These are phyloP conservation scores for Rhynchospora tenuis DNA, from an alignment of 176 grass and related monocot genomes.

Conservation along the genomic window DNA sequence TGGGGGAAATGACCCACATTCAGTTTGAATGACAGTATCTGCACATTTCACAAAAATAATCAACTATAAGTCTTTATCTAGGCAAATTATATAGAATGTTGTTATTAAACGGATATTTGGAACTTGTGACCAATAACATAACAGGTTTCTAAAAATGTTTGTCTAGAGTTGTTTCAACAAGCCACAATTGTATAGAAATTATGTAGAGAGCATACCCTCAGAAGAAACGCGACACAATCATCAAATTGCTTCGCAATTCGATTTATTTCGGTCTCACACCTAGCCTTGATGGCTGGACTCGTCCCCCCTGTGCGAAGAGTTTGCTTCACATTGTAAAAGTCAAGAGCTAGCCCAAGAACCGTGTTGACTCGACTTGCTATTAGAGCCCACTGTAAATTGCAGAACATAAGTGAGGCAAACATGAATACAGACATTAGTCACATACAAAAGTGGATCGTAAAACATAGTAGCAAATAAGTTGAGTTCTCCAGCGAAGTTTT, in stretches of 20 bases:
- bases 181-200: neutral
- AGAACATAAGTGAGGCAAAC: neutral
- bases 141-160: neutral
- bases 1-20: constrained; percentile 93
- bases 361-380: constrained; percentile 87
- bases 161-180: neutral
- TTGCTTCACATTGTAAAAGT: constrained; percentile 78
- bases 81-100: neutral
- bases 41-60: constrained; percentile 20
- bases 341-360: constrained; percentile 83
- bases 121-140: neutral
- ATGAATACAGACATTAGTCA: neutral
- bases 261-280: constrained; percentile 85
- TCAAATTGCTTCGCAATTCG: constrained; percentile 94
- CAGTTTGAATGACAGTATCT: constrained; percentile 97
- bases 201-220: constrained; percentile 39
- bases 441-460: neutral
- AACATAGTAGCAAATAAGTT: neutral
- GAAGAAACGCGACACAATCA: constrained; percentile 74
- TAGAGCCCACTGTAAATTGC: constrained; percentile 55
- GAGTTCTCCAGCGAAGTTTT: neutral
- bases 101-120: neutral
- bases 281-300: constrained; percentile 55
- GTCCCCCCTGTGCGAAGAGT: constrained; percentile 57
- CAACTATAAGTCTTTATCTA: neutral